A percentile compares a stretch with the other conserved stretches of the same genome.
Conservation (phyloP, 2,329 filamentous ascomycete genomes). For the Colletotrichum plurivorum region DNA sequence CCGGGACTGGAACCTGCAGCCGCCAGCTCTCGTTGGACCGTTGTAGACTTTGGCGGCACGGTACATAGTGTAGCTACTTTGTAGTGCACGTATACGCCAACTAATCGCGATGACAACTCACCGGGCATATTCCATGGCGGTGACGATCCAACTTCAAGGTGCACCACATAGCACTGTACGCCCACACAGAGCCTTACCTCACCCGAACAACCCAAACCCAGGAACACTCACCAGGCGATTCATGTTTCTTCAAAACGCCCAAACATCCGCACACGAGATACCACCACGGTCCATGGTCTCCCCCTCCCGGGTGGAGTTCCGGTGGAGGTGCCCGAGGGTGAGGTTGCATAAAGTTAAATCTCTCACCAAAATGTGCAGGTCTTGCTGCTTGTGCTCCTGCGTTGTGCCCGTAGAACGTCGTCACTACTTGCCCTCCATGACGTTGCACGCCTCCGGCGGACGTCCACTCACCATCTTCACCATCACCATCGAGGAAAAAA, state of each 20-base stretch:
- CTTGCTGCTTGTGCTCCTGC: too few species aligned
- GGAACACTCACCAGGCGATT: constrained; percentile 1
- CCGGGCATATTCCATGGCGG: not conserved
- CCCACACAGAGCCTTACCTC: not conserved
- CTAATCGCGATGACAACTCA: constrained; percentile 1
- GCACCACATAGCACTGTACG: not conserved
- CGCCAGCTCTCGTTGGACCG: constrained; percentile 16
- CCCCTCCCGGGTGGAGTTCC: constrained; percentile 31
- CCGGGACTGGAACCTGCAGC: not conserved
- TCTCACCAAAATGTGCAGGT: constrained; percentile 30
- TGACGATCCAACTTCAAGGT: too few species aligned
- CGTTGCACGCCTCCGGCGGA: constrained; percentile 23
- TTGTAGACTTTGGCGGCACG: not conserved
- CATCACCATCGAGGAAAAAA: too few species aligned
- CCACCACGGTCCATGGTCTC: not conserved
- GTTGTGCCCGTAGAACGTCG: constrained; percentile 3
- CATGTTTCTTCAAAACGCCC: constrained; percentile 10
- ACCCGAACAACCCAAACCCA: not conserved
- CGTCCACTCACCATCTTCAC: not conserved
- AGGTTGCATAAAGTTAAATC: constrained; percentile 34
- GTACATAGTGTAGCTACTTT: too few species aligned
- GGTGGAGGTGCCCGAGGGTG: constrained; percentile 24
- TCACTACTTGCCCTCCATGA: constrained; percentile 32
- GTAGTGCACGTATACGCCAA: too few species aligned
- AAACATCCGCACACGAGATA: not conserved